Base-by-base conservation (phyloP, 768 basidiomycete genomes). In the Lyophyllum atratum region DNA sequence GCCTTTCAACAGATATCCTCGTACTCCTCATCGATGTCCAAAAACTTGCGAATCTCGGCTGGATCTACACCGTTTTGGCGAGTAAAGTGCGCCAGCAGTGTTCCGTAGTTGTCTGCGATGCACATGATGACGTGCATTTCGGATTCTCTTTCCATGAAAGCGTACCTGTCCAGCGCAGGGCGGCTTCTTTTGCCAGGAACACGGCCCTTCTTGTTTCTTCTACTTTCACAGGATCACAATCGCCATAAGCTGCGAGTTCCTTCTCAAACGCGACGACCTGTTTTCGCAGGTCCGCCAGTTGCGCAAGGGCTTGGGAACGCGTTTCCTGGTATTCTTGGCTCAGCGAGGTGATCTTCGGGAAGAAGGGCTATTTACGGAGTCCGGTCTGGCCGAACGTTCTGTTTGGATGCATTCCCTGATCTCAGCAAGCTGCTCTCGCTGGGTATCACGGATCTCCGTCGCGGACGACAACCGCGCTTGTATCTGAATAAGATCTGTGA, bases 121-220 rank as follows among this genome's bases (percentile, higher is more conserved):
- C 34, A 54, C 33, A 12, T 49, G 19, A 12, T 49, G 19, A 24
- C 28, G 42, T 52, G 24, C 28, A 47, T 6, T 56, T 28, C 39
- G 33, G 46, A 50, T 33, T n/a, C 24, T n/a, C 3, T 4, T 17
- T n/a, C 11, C 17, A 52, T 42, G 47, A 44, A 43, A 24, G 72
- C 85, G 55, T 61, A 95, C 95, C 95, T 33, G 95, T 98, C 91
- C 93, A 95, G 14, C 92, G 85, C 22, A 87, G 68, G 12, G 89
- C 84, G 12, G 92, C 93, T 67, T 96, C 93, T 59, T 89, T 91
- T 3, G 90, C 92, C 14, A 95, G 77, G 49, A 82, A 79, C 10
- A 85, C 79, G 0, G 88, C 92, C 46, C 89, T 75, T 49, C 80
- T 85, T 68, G 86, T 89, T 68, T 89, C 85, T 66, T 94, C 89